Base-by-base conservation (phyloP, 495 filamentous ascomycete genomes). In the Podospora pseudoanserina region DNA sequence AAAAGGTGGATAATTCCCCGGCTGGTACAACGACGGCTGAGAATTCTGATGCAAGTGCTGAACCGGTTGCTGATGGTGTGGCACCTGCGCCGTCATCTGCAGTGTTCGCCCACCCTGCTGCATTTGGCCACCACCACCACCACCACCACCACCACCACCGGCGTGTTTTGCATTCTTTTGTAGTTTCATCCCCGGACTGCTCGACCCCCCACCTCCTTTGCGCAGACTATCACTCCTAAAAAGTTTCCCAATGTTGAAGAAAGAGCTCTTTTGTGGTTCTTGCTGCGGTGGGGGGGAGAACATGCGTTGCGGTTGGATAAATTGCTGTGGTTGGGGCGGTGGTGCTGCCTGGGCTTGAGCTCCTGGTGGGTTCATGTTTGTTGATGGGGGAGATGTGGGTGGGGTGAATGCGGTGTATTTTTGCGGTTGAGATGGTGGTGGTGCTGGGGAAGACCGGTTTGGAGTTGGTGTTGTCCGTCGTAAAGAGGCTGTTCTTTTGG, bases 81-180 rank as follows among this genome's bases (percentile, higher is more conserved):
- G 65, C 18, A 54, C 49, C 39, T 60, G 34, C 19, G 63, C 66
- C 6, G 67, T 61, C 11, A n/a, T 4, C 39, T 69, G 69, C 65
- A 67, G 39, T 13, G 39, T 49, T 13, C 39, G 39, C 9, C 39
- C 34, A 1, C 6, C 34, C 5, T 5, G 34, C 39, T 49, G 39
- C 0, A 49, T 11, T 49, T 49, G 39, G 23, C 23, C 23, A 23
- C 23, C 23, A 23, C 23, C 23, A 23, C 20, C 20, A 23, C 20
- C 20, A 23, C 20, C 20, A 23, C 20, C 20, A 1, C 20, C 20
- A 23, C 23, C 23, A 23, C 23, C 23, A 23, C 23, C 23, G 1
- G 9, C 39, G 39, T 16, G 9, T 16, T 49, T 49, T 5, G 39
- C 13, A 49, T 49, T 49, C 15, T 49, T 49, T 16, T 49, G 39